Evolutionary conservation across 1,284 basidiomycete genomes (phyloP).

Genomic region (Boletellus sp.): DNA sequence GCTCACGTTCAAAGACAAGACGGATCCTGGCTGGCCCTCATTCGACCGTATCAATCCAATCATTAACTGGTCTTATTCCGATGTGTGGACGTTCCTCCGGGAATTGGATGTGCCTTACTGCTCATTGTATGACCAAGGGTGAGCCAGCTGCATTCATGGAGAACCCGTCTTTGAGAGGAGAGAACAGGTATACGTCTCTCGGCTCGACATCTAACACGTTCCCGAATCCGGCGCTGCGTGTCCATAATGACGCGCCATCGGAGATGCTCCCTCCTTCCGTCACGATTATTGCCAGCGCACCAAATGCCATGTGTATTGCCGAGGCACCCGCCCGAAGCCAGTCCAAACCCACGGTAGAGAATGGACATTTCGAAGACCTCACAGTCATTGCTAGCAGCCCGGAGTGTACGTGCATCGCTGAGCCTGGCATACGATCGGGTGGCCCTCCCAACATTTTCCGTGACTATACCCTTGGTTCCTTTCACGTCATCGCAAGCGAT

Average conservation of each 20-base stretch:
- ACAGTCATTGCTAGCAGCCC: slow-evolving; percentile 26
- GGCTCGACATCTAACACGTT: slow-evolving; percentile 94
- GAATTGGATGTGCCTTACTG: slow-evolving; percentile 83
- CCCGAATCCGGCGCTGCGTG: slow-evolving; percentile 80
- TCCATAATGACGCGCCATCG: slow-evolving; percentile 26
- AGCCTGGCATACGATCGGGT: slow-evolving; percentile 6
- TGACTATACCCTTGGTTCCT: slow-evolving; percentile 8
- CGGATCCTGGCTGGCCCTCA: slow-evolving; percentile 84
- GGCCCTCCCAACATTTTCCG: background rate
- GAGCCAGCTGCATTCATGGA: slow-evolving; percentile 20
- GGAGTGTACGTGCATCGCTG: slow-evolving; percentile 20
- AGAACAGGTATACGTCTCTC: slow-evolving; percentile 86
- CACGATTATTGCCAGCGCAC: slow-evolving; percentile 21
- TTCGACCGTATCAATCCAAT: slow-evolving; percentile 95
- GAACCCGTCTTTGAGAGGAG: background rate
- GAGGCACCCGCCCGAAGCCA: slow-evolving; percentile 8
- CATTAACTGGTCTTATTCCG: slow-evolving; percentile 88
- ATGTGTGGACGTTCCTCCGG: slow-evolving; percentile 88
- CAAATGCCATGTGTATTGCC: slow-evolving; percentile 15
- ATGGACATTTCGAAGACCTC: slow-evolving; percentile 7
- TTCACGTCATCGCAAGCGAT: slow-evolving; percentile 22
- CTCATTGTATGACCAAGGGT: slow-evolving; percentile 89
- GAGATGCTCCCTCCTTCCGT: slow-evolving; percentile 16
- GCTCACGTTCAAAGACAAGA: slow-evolving; percentile 71
- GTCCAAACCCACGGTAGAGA: background rate